Evolutionary conservation across 179 eudicot genomes (phyloP).

Genomic region (Beta macrorhiza): DNA sequence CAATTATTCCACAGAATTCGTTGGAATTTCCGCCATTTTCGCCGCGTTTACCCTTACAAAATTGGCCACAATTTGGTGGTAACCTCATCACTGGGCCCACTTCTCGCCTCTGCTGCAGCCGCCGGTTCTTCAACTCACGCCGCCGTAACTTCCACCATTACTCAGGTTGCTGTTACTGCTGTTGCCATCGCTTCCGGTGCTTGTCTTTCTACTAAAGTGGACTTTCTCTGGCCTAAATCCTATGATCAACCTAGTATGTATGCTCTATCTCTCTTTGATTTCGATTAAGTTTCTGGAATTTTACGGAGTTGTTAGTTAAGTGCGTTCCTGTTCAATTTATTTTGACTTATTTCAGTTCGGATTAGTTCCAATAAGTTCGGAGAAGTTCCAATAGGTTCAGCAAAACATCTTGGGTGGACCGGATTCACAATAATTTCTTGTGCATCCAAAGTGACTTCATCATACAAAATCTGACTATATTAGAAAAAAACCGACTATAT

Average conservation of each 20-base stretch:
- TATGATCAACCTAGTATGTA: conserved; percentile 72
- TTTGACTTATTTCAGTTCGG: no score
- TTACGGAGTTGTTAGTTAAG: background rate
- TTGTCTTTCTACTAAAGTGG: conserved; percentile 87
- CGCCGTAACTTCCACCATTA: conserved; percentile 80
- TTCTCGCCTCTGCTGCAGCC: conserved; percentile 53
- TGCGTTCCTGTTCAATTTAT: no score
- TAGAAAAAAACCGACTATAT: no score
- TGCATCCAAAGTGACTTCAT: no score
- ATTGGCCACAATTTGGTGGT: conserved; percentile 39
- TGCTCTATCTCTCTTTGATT: background rate
- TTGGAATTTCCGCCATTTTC: conserved; percentile 15
- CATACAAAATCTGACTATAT: no score
- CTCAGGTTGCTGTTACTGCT: conserved; percentile 88
- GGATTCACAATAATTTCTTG: no score
- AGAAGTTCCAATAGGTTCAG: no score
- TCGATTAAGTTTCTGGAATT: background rate
- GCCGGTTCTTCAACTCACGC: conserved; percentile 58
- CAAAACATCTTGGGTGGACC: no score
- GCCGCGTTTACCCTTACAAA: conserved; percentile 29
- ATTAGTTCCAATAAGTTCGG: no score
- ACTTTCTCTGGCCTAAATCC: conserved; percentile 77
- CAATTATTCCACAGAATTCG: conserved; percentile 27
- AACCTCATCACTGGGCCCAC: conserved; percentile 53
- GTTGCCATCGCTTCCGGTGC: conserved; percentile 98